Evolutionary conservation across 2,329 filamentous ascomycete genomes (phyloP).

Genomic region (Claviceps maximensis): DNA sequence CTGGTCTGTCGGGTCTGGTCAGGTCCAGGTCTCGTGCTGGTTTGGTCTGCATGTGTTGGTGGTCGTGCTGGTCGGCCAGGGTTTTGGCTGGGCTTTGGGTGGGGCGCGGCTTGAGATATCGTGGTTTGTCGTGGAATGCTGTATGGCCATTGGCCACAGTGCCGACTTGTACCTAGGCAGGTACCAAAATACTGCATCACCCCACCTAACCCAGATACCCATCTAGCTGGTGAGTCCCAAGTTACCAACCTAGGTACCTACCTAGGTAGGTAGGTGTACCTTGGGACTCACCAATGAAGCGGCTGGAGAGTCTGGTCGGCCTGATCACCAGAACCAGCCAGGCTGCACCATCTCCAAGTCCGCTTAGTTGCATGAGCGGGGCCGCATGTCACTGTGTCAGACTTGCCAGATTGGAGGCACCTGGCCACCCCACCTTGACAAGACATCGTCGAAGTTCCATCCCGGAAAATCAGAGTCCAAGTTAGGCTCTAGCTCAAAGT

Average conservation of each 20-base stretch:
- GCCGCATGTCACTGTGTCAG: not conserved
- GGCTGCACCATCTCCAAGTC: not conserved
- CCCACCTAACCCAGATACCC: no score
- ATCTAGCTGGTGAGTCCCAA: no score
- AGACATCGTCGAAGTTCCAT: not conserved
- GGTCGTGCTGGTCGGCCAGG: not conserved
- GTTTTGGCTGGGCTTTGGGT: not conserved
- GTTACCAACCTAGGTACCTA: no score
- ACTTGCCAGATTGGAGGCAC: not conserved
- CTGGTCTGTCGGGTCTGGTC: no score
- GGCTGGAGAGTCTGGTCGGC: no score
- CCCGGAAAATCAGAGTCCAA: not conserved
- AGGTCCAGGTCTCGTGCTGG: no score
- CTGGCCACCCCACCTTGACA: not conserved
- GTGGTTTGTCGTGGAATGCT: not conserved
- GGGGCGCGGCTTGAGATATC: not conserved
- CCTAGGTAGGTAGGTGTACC: no score
- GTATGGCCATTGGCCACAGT: not conserved
- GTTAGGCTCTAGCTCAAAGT: not conserved
- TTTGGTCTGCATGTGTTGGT: no score
- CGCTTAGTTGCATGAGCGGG: conserved; percentile 6
- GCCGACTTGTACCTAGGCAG: not conserved
- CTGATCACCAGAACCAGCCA: no score
- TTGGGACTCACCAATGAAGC: no score
- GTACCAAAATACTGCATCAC: not conserved